Base-by-base conservation (phyloP, 208 protist genomes). In the Crithidia expoeki region DNA sequence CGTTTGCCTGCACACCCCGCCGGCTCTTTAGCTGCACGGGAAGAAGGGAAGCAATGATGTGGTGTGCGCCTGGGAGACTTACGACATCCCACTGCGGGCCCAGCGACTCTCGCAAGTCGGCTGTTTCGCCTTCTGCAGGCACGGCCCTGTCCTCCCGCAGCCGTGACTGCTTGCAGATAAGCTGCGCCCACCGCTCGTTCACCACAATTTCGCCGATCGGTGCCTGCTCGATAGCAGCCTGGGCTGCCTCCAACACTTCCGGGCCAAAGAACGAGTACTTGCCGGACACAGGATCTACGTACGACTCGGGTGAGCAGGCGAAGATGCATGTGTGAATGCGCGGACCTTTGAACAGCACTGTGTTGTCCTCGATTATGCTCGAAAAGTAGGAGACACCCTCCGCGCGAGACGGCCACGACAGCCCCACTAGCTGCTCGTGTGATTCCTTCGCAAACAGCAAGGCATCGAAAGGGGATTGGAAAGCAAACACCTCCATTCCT, bases 251-350 rank as follows among this genome's bases (percentile, higher is more conserved):
- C n/a, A 64, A 66, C 5, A 93, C 61, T 47, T 85, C 83, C 5
- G 74, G 52, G 10, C 92, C 92, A 53, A 88, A 96, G 63, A 90
- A 93, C 10, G 90, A 47, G 19, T 78, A 68, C 16, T 72, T 68
- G 2, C 92, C 92, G 4, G 78, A 90, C 0, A 87, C 79, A 0
- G 92, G 81, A 69, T 94, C 81, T 2, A 93, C 79, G 46, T 89
- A 79, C 1, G 73, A 76, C 57, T 91, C 83, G 7, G 88, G 88
- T 28, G 72, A 89, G 66, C 87, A 93, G 27, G 87, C 74, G 69
- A 85, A 94, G 58, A 96, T 79, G 75, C 85, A 93, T 6, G 85
- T 94, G 80, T 96, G 92, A 16, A 94, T 83, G 27, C 92, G 88
- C 17, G 92, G 92, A 1, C 92, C 92, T 56, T 80, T 82, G 70